These are phyloP conservation scores for Diaporthe aspalathi DNA, from an alignment of 2,329 filamentous ascomycete species.

Conservation along the genomic window DNA sequence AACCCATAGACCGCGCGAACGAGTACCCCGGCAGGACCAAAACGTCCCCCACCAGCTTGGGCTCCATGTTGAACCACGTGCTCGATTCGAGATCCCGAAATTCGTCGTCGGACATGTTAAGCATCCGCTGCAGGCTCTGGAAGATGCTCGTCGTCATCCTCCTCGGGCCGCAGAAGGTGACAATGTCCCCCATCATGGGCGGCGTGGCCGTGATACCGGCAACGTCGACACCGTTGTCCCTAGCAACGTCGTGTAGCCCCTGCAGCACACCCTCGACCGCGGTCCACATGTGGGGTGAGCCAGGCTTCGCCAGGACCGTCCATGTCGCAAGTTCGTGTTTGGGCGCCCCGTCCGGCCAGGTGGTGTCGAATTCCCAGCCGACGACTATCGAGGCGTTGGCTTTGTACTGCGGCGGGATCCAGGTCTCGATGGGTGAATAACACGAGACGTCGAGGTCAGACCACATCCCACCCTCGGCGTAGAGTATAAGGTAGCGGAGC, in stretches of 20 bases:
- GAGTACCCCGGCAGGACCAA: constrained; percentile 17
- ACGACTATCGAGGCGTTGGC: not conserved
- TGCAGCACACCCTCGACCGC: constrained; percentile 18
- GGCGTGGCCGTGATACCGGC: constrained; percentile 27
- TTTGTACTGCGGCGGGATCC: not conserved
- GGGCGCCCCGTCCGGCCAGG: constrained; percentile 31
- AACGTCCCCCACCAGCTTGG: constrained; percentile 18
- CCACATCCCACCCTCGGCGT: constrained; percentile 40
- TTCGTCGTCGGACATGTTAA: constrained; percentile 8
- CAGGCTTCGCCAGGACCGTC: constrained; percentile 13
- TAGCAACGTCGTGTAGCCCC: constrained; percentile 10
- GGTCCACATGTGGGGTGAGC: constrained; percentile 17
- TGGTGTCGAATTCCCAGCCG: constrained; percentile 31
- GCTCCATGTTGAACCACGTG: constrained; percentile 7
- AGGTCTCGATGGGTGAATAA: constrained; percentile 24
- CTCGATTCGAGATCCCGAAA: not conserved
- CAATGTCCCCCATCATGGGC: constrained; percentile 25
- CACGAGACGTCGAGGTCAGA: constrained; percentile 39
- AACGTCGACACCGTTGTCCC: constrained; percentile 9
- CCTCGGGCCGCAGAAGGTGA: constrained; percentile 23
- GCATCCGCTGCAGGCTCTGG: constrained; percentile 9
- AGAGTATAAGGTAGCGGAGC: constrained; percentile 39
- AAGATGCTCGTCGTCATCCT: constrained; percentile 26
- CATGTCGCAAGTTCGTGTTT: constrained; percentile 20
- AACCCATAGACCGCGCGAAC: constrained; percentile 10